phyloP scores from a whole-genome alignment of 2,329 filamentous ascomycete species.

The Neoarthrinium moseri region DNA sequence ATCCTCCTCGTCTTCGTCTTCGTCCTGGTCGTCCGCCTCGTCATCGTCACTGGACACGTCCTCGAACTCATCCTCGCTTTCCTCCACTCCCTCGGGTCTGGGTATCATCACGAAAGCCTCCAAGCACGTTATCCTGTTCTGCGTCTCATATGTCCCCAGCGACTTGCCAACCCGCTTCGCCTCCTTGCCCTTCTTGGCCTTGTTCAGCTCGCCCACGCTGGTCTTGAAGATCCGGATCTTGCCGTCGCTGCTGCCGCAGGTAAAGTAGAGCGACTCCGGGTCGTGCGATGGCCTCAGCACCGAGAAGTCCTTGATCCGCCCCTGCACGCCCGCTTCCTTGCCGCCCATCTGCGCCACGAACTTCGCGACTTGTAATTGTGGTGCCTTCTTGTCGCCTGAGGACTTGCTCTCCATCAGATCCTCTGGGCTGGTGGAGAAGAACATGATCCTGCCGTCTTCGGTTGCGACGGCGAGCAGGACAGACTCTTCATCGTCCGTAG shows the following conservation, averaged over 20 bases:
- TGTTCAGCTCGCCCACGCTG: conserved; percentile 36
- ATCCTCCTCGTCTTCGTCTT: conserved; percentile 31
- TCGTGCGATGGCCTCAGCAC: conserved; percentile 48
- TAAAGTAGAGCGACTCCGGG: conserved; percentile 50
- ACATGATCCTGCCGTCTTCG: conserved; percentile 83
- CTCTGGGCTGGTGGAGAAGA: conserved; percentile 68
- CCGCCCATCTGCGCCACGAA: conserved; percentile 79
- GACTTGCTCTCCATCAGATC: conserved; percentile 39
- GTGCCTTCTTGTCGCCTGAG: conserved; percentile 38
- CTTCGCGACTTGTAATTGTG: conserved; percentile 55
- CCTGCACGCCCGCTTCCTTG: conserved; percentile 60
- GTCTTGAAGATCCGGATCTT: conserved; percentile 77
- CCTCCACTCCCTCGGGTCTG: conserved; percentile 58
- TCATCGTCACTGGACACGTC: conserved; percentile 47
- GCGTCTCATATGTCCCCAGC: conserved; percentile 78
- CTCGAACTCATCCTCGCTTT: conserved; percentile 43
- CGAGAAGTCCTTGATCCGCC: conserved; percentile 87
- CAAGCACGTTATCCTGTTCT: conserved; percentile 86
- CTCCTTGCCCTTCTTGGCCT: conserved; percentile 24
- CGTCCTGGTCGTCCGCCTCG: conserved; percentile 39
- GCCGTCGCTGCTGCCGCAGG: conserved; percentile 83
- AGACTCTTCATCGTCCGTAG: conserved; percentile 48
- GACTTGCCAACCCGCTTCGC: conserved; percentile 57
- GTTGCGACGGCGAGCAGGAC: conserved; percentile 74
- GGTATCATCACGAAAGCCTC: conserved; percentile 83